Evolutionary conservation across 2,329 filamentous ascomycete genomes (phyloP), one percentile per base, ranked within the genome.

Genomic region (Aspergillus hiratsukae): DNA sequence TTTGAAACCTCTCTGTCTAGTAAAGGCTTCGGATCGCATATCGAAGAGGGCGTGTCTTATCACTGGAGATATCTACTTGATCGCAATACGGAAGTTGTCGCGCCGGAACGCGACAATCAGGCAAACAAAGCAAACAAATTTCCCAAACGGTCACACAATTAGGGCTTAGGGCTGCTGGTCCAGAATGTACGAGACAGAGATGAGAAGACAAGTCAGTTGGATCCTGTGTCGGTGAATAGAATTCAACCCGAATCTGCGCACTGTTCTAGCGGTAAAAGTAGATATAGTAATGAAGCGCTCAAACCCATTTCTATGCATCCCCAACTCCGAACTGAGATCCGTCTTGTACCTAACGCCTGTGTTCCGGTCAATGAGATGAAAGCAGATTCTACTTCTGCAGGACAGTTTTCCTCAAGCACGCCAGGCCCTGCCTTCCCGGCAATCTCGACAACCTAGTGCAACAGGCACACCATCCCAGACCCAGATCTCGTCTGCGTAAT

Each of bases 361-460:
- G 11, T 25, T 9, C 23, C 4, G 21, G 23, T 23, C 19, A 25
- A 46, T 11, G 10, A 23, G 23, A 46, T 14, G 21, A 17, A 23
- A 27, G 4, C 19, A 1, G 14, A 23, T 46, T 23, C 19, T 23
- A 46, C 10, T 6, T 5, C 19, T 9, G 19, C n/a, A 6, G 25
- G 23, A 23, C 8, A 46, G 11, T 6, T 6, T 51, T 48, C 37
- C 57, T 70, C 55, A 73, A 64, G 70, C 67, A 54, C 54, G 63
- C 71, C 72, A 75, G 25, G 68, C 71, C 25, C 59, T 58, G 7
- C 57, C 59, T 40, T 57, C 58, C 19, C 61, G 60, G 54, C 74
- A 76, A 55, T 72, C 56, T 19, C 61, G 60, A 58, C 74, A 76
- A 4, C 69, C 68, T 55, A 76, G 67, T 51, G 72, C 54, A 41